phyloP scores from a whole-genome alignment of 2,329 filamentous ascomycete genomes.

The Fusarium transvaalense region DNA sequence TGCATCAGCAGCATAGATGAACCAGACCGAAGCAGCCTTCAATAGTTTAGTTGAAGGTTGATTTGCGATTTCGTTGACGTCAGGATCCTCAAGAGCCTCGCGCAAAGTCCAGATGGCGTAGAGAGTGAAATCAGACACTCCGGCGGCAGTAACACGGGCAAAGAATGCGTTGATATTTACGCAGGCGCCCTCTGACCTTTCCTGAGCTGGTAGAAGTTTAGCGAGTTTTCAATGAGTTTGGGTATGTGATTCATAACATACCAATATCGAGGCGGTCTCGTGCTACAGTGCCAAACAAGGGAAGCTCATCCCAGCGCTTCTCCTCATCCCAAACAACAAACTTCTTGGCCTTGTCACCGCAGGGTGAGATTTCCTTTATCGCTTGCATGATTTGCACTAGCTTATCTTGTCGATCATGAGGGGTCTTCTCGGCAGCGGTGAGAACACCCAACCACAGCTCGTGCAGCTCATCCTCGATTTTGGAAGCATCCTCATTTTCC shows the following conservation, averaged over 20 bases:
- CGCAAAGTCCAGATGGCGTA: constrained; percentile 39
- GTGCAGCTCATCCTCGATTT: constrained; percentile 29
- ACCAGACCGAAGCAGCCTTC: constrained; percentile 28
- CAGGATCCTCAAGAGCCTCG: constrained; percentile 34
- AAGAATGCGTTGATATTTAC: constrained; percentile 39
- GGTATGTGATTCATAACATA: background rate
- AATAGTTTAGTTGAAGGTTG: constrained; percentile 1
- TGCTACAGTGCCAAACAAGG: constrained; percentile 32
- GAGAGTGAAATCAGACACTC: constrained; percentile 30
- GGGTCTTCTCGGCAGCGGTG: constrained; percentile 37
- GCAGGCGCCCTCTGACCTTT: constrained; percentile 10
- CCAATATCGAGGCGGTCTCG: constrained; percentile 37
- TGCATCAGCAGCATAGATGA: constrained; percentile 21
- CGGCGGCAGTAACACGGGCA: constrained; percentile 27
- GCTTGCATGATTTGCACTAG: constrained; percentile 39
- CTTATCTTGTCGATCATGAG: constrained; percentile 40
- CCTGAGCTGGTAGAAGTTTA: constrained; percentile 15
- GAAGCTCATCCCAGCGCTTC: constrained; percentile 33
- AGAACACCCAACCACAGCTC: constrained; percentile 33
- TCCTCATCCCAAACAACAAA: constrained; percentile 37
- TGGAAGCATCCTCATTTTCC: constrained; percentile 15
- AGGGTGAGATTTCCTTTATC: constrained; percentile 28
- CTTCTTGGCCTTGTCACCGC: constrained; percentile 24
- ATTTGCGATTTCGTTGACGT: constrained; percentile 6
- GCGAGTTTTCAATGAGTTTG: accelerated